Evolutionary conservation across 2,329 filamentous ascomycete genomes (phyloP).

Genomic region (Trichoderma brevicompactum): DNA sequence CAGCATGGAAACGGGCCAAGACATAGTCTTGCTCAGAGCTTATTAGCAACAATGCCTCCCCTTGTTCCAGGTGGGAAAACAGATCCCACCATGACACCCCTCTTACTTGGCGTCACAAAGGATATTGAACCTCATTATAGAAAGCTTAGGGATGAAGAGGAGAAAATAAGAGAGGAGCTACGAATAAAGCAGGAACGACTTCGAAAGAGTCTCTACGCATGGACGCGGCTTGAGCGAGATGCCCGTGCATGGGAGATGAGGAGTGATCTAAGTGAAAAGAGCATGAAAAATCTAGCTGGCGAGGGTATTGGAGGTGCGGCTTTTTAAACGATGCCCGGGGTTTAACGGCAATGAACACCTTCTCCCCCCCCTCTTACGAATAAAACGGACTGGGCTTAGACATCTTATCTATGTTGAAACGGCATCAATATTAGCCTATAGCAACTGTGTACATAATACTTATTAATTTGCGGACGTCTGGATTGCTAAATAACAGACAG

Average conservation of each 20-base stretch:
- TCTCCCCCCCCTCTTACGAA: background rate
- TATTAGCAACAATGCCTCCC: constrained; percentile 56
- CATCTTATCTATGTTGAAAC: background rate
- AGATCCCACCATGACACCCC: constrained; percentile 51
- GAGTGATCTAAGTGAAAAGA: constrained; percentile 61
- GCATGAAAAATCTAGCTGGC: constrained; percentile 60
- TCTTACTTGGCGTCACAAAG: constrained; percentile 53
- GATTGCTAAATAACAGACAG: background rate
- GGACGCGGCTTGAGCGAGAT: constrained; percentile 61
- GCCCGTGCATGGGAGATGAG: constrained; percentile 58
- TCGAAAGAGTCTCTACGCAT: constrained; percentile 56
- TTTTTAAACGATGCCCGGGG: constrained; percentile 46
- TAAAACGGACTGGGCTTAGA: background rate
- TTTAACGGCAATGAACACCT: background rate
- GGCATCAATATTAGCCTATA: background rate
- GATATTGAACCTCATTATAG: constrained; percentile 60
- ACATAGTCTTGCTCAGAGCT: constrained; percentile 56
- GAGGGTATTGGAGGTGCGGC: constrained; percentile 60
- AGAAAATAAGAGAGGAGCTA: constrained; percentile 59
- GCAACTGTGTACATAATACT: background rate
- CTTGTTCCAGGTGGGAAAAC: constrained; percentile 60
- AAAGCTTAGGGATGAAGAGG: constrained; percentile 62
- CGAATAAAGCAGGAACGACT: constrained; percentile 59
- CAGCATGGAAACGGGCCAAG: constrained; percentile 45
- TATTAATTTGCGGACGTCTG: background rate